Percentiles rank a stretch among this genome's conserved stretches.
phyloP scores from a whole-genome alignment of 306 rosid species.

The Castanospermum australe region DNA sequence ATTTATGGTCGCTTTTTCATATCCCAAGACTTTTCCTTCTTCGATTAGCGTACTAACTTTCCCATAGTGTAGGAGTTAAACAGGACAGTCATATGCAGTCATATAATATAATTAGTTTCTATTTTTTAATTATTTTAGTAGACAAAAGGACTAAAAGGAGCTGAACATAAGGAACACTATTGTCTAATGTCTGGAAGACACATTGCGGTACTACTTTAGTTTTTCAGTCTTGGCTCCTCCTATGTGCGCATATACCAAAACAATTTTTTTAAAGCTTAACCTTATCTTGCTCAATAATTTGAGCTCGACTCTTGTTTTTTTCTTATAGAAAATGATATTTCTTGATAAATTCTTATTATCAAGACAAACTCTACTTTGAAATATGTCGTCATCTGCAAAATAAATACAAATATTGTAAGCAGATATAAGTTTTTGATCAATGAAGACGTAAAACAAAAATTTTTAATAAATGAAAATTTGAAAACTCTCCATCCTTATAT shows the following conservation, averaged over 20 bases:
- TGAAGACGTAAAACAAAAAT: no score
- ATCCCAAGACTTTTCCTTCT: not conserved
- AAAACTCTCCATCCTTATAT: no score
- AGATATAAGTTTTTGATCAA: no score
- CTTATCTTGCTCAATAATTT: not conserved
- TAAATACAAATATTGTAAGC: no score
- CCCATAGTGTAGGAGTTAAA: constrained; percentile 8
- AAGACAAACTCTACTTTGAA: not conserved
- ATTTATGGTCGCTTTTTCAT: not conserved
- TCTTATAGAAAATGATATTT: not conserved
- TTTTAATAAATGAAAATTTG: no score
- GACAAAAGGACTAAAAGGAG: not conserved
- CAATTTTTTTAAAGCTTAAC: not conserved
- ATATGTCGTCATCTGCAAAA: not conserved
- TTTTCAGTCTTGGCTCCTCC: not conserved
- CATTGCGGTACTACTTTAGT: not conserved
- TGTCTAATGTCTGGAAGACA: constrained; percentile 15
- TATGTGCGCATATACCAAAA: not conserved
- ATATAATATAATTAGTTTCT: not conserved
- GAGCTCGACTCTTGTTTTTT: not conserved
- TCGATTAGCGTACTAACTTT: constrained; percentile 7
- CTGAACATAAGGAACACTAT: not conserved
- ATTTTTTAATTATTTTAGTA: not conserved
- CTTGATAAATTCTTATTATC: not conserved
- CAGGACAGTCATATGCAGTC: not conserved